Evolutionary conservation across 352 stramenopile genomes (phyloP).

Genomic region (Phytopythium oedochilum): DNA sequence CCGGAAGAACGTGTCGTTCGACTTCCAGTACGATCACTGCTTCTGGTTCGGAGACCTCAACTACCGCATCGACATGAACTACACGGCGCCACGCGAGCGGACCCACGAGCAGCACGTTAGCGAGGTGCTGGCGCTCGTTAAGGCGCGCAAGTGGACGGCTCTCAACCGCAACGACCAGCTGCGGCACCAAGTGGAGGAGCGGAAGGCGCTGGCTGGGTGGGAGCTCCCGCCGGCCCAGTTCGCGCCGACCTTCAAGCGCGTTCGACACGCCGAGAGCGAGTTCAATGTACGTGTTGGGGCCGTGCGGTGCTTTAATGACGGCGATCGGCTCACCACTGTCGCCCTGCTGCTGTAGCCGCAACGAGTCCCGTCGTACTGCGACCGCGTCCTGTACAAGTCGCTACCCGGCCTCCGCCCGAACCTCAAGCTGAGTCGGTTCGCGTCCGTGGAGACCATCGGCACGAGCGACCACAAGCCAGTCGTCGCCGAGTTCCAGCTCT

Average conservation of each 20-base stretch:
- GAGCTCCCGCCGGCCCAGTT: conserved; percentile 59
- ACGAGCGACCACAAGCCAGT: conserved; percentile 88
- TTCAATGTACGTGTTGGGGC: conserved; percentile 32
- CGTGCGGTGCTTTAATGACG: not conserved
- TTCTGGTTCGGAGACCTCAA: conserved; percentile 89
- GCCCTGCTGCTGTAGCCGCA: conserved; percentile 29
- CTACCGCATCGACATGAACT: conserved; percentile 77
- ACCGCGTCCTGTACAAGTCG: conserved; percentile 81
- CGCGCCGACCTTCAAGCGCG: conserved; percentile 81
- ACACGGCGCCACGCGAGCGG: conserved; percentile 34
- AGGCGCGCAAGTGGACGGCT: conserved; percentile 50
- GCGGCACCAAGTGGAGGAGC: conserved; percentile 45
- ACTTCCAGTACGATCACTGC: conserved; percentile 82
- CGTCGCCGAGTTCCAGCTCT: conserved; percentile 47
- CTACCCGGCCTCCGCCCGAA: conserved; percentile 45
- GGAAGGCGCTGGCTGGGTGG: conserved; percentile 61
- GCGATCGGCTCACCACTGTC: too few relatives aligned
- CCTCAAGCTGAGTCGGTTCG: conserved; percentile 55
- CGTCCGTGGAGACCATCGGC: conserved; percentile 50
- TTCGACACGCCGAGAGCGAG: conserved; percentile 35
- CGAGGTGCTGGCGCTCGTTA: conserved; percentile 54
- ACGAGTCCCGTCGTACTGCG: conserved; percentile 79
- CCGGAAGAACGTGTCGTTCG: conserved; percentile 60
- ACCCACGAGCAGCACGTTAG: conserved; percentile 64
- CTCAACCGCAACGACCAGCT: conserved; percentile 83